These are phyloP conservation scores for Tetracentron sinense DNA, from an alignment of 164 flowering plant genomes.

Conservation along the genomic window DNA sequence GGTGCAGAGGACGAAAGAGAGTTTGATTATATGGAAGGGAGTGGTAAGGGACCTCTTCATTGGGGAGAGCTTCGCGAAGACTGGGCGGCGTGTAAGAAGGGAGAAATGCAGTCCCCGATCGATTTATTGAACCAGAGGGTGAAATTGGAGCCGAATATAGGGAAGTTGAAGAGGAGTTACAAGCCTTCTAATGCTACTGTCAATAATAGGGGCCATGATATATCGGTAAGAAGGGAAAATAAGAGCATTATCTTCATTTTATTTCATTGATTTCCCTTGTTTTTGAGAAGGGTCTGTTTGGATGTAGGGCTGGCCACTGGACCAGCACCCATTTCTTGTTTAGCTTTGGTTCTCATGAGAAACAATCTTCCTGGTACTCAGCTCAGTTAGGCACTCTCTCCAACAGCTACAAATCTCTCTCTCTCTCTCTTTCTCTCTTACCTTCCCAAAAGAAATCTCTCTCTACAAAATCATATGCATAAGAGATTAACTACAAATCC, in stretches of 20 bases:
- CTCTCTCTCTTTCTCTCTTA: no score
- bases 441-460: no score
- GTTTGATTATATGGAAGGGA: constrained; percentile 32
- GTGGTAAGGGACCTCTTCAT: constrained; percentile 33
- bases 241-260: not conserved
- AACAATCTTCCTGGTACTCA: no score
- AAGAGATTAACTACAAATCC: no score
- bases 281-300: no score
- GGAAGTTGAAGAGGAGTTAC: constrained; percentile 23
- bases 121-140: constrained; percentile 25
- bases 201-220: constrained; percentile 45
- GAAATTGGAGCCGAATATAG: constrained; percentile 2
- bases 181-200: constrained; percentile 28
- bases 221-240: constrained; percentile 24
- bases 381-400: no score
- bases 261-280: not conserved
- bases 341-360: no score
- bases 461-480: no score
- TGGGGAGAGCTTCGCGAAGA: constrained; percentile 45
- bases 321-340: no score
- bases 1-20: constrained; percentile 33
- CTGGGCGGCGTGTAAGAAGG: constrained; percentile 39
- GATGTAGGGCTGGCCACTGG: no score
- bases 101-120: constrained; percentile 41
- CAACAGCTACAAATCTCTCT: no score